These are phyloP conservation scores for Hordeum marinum DNA, from an alignment of 176 grass and related monocot species.

Conservation along the genomic window DNA sequence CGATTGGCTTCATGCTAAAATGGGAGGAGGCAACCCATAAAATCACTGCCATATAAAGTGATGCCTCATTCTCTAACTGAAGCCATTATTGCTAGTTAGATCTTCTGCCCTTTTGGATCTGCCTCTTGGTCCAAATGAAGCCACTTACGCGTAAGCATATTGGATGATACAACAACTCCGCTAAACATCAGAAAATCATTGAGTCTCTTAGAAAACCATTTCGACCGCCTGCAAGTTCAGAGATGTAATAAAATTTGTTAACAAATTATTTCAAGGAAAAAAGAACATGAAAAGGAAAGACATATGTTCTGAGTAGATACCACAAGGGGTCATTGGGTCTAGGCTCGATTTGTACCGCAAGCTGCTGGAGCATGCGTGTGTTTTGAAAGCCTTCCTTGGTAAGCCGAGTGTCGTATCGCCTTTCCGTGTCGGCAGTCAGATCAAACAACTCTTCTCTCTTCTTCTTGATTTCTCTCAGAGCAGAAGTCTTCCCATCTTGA, in stretches of 20 bases:
- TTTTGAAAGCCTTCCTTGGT: background rate
- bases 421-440: background rate
- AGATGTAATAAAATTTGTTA: background rate
- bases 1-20: too few relatives aligned
- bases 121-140: too few relatives aligned
- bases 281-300: background rate
- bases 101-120: too few relatives aligned
- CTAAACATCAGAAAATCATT: background rate
- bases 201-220: background rate
- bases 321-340: background rate
- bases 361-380: background rate
- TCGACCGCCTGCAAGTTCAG: background rate
- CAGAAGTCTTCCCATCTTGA: background rate
- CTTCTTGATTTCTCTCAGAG: background rate
- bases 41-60: too few relatives aligned
- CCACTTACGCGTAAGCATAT: too few relatives aligned
- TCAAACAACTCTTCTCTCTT: background rate
- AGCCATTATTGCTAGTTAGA: too few relatives aligned
- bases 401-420: background rate
- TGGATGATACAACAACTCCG: background rate
- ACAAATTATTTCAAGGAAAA: background rate
- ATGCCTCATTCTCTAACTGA: too few relatives aligned
- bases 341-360: background rate
- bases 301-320: background rate
- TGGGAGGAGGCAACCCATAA: too few relatives aligned